Base-by-base conservation (phyloP, 2,329 filamentous ascomycete species). In the Colletotrichum liriopes region DNA sequence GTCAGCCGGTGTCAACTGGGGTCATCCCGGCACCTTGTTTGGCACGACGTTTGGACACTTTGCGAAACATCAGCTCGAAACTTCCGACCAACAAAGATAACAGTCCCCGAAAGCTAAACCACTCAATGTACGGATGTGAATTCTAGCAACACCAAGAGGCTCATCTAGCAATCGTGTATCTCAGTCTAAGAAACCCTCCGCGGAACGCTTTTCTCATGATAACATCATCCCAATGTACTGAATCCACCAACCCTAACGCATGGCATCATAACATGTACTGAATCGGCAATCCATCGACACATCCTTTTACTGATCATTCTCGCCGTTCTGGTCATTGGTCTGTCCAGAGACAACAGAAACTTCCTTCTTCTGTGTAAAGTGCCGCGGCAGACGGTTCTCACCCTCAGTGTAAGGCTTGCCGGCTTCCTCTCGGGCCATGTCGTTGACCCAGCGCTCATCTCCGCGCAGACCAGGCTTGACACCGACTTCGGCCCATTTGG, bases 371-470 rank as follows among this genome's bases (percentile, higher is more conserved):
- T 83, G 72, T 0, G 84, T 85, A 60, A 84, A 86, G 60, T 80
- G 74, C 18, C 84, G 82, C 14, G 91, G 90, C 77, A 95, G 81
- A 41, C 86, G 87, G 72, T 90, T 90, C 82, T 94, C 92, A 0
- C 83, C 85, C 35, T 88, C 83, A 26, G 78, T 72, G 77, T 93
- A 93, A 1, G 88, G 86, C 72, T 88, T 81, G 0, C 88, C 88
- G 0, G 92, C 91, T 76, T 90, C 89, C 71, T 91, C 87, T 54
- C 92, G 87, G 3, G 92, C 93, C 86, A 94, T 85, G 79, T 95
- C 92, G 77, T 93, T 93, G 70, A 94, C 89, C 93, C 92, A 95
- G 65, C 82, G 85, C 73, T 88, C 89, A 58, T 91, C 83, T 1
- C 92, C 92, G 71, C 85, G 83, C 29, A 94, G 79, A 0, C 84